Conservation (phyloP, 75 land plant genomes). For the Pseudotsuga menziesii region DNA sequence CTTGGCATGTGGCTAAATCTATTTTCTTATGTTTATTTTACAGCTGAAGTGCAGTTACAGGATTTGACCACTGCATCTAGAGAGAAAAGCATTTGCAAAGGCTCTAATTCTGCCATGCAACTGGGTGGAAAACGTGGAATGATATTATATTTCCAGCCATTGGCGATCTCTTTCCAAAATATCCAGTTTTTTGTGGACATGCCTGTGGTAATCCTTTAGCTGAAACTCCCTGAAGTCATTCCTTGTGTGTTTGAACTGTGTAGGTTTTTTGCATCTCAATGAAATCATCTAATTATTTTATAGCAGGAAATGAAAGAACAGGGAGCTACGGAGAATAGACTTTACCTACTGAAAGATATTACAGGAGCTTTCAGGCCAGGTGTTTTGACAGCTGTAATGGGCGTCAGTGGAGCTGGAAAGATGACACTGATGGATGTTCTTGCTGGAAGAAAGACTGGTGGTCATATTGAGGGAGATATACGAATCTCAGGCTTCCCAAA, state of each 20-base stretch:
- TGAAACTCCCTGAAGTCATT: not conserved
- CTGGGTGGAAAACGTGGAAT: slow-evolving; percentile 11
- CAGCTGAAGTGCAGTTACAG: not conserved
- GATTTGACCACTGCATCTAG: not conserved
- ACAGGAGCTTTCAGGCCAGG: slow-evolving; percentile 84
- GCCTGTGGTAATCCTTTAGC: slow-evolving; percentile 13
- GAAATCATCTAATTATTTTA: not conserved
- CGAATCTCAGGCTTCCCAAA: slow-evolving; percentile 80
- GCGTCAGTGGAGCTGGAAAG: slow-evolving; percentile 97
- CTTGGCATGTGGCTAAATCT: not conserved
- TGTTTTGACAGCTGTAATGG: slow-evolving; percentile 76
- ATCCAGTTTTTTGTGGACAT: slow-evolving; percentile 23
- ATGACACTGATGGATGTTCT: slow-evolving; percentile 90
- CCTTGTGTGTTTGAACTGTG: slow-evolving; percentile 10
- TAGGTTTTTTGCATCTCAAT: not conserved
- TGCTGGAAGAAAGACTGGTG: slow-evolving; percentile 85
- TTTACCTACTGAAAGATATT: slow-evolving; percentile 55
- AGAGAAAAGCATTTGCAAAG: not conserved
- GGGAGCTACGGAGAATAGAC: slow-evolving; percentile 69
- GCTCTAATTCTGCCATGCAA: not conserved
- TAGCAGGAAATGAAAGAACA: slow-evolving; percentile 65
- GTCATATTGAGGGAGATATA: slow-evolving; percentile 82
- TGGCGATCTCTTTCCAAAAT: slow-evolving; percentile 17
- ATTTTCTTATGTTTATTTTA: not conserved
- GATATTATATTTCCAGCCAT: slow-evolving; percentile 11